Evolutionary conservation across 768 basidiomycete species (phyloP).

Genomic region (Suillus cothurnatus): DNA sequence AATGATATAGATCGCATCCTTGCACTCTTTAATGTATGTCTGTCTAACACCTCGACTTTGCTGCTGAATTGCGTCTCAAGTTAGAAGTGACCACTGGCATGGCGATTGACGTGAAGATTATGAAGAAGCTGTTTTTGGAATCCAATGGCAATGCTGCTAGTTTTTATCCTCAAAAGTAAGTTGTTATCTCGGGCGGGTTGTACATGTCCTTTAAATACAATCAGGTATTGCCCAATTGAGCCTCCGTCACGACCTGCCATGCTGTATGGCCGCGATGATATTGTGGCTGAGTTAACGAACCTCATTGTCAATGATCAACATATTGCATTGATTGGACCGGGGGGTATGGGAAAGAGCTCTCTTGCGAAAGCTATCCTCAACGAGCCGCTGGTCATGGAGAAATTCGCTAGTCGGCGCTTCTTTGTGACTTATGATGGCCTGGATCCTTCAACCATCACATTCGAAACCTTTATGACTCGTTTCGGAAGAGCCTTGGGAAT

Average conservation of each 20-base stretch:
- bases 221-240: not conserved
- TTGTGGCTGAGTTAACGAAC: not conserved
- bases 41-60: not conserved
- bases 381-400: not conserved
- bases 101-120: not conserved
- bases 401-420: not conserved
- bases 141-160: not conserved
- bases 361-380: not conserved
- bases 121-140: not conserved
- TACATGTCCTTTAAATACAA: not conserved
- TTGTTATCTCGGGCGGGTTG: not conserved
- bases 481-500: not conserved
- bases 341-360: conserved; percentile 4
- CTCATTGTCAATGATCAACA: not conserved
- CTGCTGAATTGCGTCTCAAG: not conserved
- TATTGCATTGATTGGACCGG: not conserved
- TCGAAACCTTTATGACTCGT: not conserved
- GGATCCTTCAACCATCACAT: not conserved
- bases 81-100: not conserved
- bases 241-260: not conserved
- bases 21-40: too few relatives aligned
- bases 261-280: not conserved
- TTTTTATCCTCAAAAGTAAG: not conserved
- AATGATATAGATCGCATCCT: too few relatives aligned
- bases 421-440: conserved; percentile 4